Base-by-base conservation (phyloP, 192 early-diverging fungal species). In the Umbelopsis vinacea region DNA sequence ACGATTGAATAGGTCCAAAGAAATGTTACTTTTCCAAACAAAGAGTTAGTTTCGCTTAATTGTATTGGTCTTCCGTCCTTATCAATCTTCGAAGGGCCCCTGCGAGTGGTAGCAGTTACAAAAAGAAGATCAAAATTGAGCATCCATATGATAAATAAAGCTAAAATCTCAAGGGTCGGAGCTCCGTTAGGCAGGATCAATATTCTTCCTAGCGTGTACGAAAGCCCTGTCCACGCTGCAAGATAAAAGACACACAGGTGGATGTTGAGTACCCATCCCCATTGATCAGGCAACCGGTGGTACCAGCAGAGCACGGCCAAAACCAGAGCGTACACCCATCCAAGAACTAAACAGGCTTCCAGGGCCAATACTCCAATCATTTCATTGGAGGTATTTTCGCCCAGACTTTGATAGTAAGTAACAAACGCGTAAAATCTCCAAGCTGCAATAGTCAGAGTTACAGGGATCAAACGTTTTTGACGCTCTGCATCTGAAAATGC, bases 1-100 rank as follows among this genome's bases (percentile, higher is more conserved):
- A 87, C 75, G 7, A 84, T 19, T 4, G 63, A 38, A 6, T 79
- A 70, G 29, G 83, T 73, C 81, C 81, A 87, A 0, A 66, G 37
- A 45, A 80, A 87, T 67, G 70, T 79, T 19, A 84, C 52, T 57
- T 72, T 77, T 2, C 74, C 74, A 23, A 74, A 57, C 24, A 83
- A 80, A 15, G 82, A 83, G 4, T 73, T 23, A 7, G 67, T 70
- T 60, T 54, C 21, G 12, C 57, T 7, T 12, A 40, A 19, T 37
- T 66, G 38, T 8, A 79, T 72, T 12, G 24, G 22, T 10, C 52
- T 24, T 23, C 50, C 46, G 0, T 74, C 35, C 10, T 71, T 52
- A 52, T 79, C 77, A 4, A 79, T 33, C 23, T 26, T 67, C 2
- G 72, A 70, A 6, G 69, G 53, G 4, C 77, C 73, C 8, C 46